phyloP scores from a whole-genome alignment of 352 stramenopile species.

The Globisporangium okanoganense region DNA sequence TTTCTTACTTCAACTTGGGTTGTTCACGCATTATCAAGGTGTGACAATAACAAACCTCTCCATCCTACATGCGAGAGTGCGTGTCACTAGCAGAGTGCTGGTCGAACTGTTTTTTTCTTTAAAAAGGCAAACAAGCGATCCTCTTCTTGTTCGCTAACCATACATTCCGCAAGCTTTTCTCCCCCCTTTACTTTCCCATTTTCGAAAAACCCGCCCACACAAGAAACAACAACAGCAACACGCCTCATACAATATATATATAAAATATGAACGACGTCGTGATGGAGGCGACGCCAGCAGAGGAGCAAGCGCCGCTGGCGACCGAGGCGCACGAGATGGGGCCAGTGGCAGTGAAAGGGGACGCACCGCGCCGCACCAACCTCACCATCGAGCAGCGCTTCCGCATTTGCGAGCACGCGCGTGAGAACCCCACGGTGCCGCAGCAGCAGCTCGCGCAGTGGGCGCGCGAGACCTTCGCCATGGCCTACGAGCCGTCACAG shows the following conservation, averaged over 20 bases:
- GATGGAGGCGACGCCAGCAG: too few relatives aligned
- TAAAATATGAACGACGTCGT: too few relatives aligned
- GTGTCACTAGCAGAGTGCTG: background rate
- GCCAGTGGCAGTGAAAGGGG: background rate
- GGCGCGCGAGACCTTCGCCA: constrained; percentile 66
- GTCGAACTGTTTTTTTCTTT: background rate
- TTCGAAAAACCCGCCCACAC: background rate
- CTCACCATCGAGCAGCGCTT: constrained; percentile 83
- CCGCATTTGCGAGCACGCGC: constrained; percentile 68
- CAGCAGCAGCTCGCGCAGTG: constrained; percentile 74
- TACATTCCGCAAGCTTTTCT: background rate
- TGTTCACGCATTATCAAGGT: background rate
- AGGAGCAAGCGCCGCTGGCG: background rate
- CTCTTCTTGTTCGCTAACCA: background rate
- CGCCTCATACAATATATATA: too few relatives aligned
- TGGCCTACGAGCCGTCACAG: constrained; percentile 74
- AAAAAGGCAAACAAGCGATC: background rate
- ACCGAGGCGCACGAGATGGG: background rate
- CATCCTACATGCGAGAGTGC: background rate
- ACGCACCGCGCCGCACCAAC: constrained; percentile 26
- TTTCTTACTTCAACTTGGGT: background rate
- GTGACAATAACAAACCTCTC: background rate
- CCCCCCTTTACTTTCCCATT: constrained; percentile 1
- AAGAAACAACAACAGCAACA: too few relatives aligned
- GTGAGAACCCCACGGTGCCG: constrained; percentile 65